phyloP scores from a whole-genome alignment of 2,329 filamentous ascomycete species.

The Endoconidiophora laricicola region DNA sequence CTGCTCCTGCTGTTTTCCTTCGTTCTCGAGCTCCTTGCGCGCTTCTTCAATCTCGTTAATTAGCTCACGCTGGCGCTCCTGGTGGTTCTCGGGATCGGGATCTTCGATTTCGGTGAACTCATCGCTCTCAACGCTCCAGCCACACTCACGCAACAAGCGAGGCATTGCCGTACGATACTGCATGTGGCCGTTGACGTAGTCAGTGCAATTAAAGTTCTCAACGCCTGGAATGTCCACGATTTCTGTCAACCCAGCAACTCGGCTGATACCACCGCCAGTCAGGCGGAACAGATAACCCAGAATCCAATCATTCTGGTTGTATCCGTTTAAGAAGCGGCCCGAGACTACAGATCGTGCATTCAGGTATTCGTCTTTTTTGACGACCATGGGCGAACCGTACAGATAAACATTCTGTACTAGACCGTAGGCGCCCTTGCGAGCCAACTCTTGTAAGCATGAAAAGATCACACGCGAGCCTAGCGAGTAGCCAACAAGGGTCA shows the following conservation, averaged over 20 bases:
- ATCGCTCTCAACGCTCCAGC: slow-evolving; percentile 81
- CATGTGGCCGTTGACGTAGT: slow-evolving; percentile 83
- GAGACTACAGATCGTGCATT: slow-evolving; percentile 68
- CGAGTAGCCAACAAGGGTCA: slow-evolving; percentile 90
- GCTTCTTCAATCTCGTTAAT: slow-evolving; percentile 96
- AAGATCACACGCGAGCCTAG: slow-evolving; percentile 86
- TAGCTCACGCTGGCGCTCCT: slow-evolving; percentile 71
- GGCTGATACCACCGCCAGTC: slow-evolving; percentile 79
- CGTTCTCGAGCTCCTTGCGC: slow-evolving; percentile 66
- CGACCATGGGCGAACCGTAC: slow-evolving; percentile 82
- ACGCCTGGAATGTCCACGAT: slow-evolving; percentile 62
- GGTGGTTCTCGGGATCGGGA: slow-evolving; percentile 86
- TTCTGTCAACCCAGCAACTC: slow-evolving; percentile 66
- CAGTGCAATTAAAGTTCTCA: slow-evolving; percentile 80
- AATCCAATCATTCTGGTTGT: slow-evolving; percentile 93
- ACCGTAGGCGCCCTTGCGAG: slow-evolving; percentile 67
- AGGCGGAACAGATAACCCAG: slow-evolving; percentile 88
- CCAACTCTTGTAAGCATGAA: slow-evolving; percentile 73
- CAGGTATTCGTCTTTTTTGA: slow-evolving; percentile 78
- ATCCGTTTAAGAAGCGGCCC: slow-evolving; percentile 90
- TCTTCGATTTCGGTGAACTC: slow-evolving; percentile 96
- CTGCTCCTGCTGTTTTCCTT: slow-evolving; percentile 40
- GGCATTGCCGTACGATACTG: slow-evolving; percentile 91
- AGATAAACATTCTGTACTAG: slow-evolving; percentile 90
- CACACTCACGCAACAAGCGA: slow-evolving; percentile 65